A percentile compares a stretch with the other conserved stretches of the same genome.
Conservation (phyloP, 441 rosid genomes). For the Manihot esculenta region DNA sequence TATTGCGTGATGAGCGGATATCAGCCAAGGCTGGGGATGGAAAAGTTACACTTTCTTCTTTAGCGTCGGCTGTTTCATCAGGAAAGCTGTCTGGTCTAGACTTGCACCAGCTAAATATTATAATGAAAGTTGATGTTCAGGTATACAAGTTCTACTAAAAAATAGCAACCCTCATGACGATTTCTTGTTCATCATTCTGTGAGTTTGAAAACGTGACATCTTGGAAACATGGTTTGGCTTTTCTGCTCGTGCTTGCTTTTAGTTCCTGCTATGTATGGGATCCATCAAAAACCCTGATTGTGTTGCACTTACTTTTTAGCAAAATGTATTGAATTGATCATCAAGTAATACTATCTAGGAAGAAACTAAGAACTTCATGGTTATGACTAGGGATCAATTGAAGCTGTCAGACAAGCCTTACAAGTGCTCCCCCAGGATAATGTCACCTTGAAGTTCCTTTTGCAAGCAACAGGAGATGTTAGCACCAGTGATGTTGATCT, state of each 20-base stretch:
- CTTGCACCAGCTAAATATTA: conserved; percentile 90
- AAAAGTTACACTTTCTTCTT: conserved; percentile 90
- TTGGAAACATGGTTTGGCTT: conserved; percentile 1
- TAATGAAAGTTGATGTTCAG: conserved; percentile 95
- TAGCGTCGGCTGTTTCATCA: conserved; percentile 85
- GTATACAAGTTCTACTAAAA: conserved; percentile 34
- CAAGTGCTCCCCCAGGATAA: conserved; percentile 89
- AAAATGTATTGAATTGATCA: conserved; percentile 9
- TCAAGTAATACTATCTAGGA: not conserved
- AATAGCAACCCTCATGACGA: not conserved
- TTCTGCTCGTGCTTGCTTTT: not conserved
- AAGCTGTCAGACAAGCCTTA: conserved; percentile 90
- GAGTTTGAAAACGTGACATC: conserved; percentile 11
- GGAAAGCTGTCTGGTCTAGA: conserved; percentile 82
- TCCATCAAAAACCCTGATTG: not conserved
- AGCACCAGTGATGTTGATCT: conserved; percentile 89
- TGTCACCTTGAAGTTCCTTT: conserved; percentile 83
- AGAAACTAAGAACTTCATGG: conserved; percentile 24
- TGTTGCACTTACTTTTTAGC: conserved; percentile 1
- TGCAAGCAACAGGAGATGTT: conserved; percentile 90
- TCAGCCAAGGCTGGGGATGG: conserved; percentile 96
- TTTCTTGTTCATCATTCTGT: conserved; percentile 11
- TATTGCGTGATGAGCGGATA: conserved; percentile 77
- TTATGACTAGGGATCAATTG: conserved; percentile 83
- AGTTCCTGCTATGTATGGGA: not conserved